Base-by-base conservation (phyloP, 2,329 filamentous ascomycete species). In the Emericellopsis cladophorae region DNA sequence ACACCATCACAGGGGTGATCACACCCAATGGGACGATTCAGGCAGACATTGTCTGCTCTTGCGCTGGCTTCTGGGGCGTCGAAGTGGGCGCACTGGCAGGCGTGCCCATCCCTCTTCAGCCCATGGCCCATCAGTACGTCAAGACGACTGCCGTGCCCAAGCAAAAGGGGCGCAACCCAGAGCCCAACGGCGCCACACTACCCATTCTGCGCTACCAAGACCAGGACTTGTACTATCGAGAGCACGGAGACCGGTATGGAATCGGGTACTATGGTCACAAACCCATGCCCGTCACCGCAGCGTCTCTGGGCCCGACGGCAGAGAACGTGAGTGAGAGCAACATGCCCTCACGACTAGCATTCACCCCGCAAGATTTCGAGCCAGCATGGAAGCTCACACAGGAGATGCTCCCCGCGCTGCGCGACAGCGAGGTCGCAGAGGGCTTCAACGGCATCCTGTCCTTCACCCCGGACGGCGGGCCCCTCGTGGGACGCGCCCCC, bases 361-460 rank as follows among this genome's bases (percentile, higher is more conserved):
- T 81, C 40, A 81, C 77, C 0, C 54, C 60, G 0, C 61, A 78
- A 24, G 76, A 81, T 49, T 81, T 81, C 43, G 66, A 64, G 3
- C 70, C 72, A 1, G 77, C 74, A 0, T 81, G 76, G 76, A 59
- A 72, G 44, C 59, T 72, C 11, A 70, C 71, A 0, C 60, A 71
- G 45, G 62, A 71, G 24, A 55, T 81, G 1, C 53, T 81, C 1
- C 76, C 77, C 0, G 59, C 58, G 1, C 57, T 81, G 4, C 54
- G 58, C 4, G 58, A 72, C 5, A 66, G 59, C 12, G 55, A 74
- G 43, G 67, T 81, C 7, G 68, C 61, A 0, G 68, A 77, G 33
- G 77, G 75, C 0, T 81, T 81, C 63, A 81, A 81, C 48, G 76
- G 76, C 3, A 67, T 81, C 48, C 76, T 81, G 54, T 81, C 76